Evolutionary conservation across 148 eudicot species (phyloP), one percentile per base, ranked within the genome.

Genomic region (Mesembryanthemum crystallinum): DNA sequence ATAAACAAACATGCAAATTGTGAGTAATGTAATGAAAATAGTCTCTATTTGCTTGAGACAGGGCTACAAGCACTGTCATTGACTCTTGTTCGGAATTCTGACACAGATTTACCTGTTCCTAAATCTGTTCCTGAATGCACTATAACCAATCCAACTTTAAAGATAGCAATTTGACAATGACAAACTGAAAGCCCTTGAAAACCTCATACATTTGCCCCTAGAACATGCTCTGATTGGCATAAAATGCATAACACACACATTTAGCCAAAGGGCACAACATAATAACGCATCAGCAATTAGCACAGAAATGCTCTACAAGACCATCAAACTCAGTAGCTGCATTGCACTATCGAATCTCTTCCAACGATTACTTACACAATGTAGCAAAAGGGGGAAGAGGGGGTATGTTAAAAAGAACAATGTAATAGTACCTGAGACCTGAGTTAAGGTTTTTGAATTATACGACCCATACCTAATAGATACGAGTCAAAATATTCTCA

Each of bases 351-450:
- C 27, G 18, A 57, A 57, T n/a, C 27, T 45, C 49, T 45, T 45
- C 8, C 49, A 45, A 45, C 57, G 10, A 57, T 57, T 21, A 11
- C 20, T 45, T 17, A 60, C 59, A n/a, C 57, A n/a, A 42, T 49
- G n/a, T 21, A 32, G 60, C 60, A 42, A 58, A n/a, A 18, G 6
- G 1, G 15, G 47, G 15, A 24, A 20, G 33, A 60, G 49, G 42
- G 10, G 43, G 59, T 67, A 24, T 42, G 33, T 51, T 77, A 61
- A 30, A 42, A 57, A 71, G 70, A 63, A 37, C 54, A 35, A 11
- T 47, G 12, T 13, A 77, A 63, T 35, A 52, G 20, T 20, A 8
- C 30, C 17, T 47, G 43, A 28, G n/a, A n/a, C n/a, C n/a, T n/a
- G n/a, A 62, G 25, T 42, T 30, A 25, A 4, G 52, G 32, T 27